phyloP scores from a whole-genome alignment of 306 rosid species.

The Inga laurina region DNA sequence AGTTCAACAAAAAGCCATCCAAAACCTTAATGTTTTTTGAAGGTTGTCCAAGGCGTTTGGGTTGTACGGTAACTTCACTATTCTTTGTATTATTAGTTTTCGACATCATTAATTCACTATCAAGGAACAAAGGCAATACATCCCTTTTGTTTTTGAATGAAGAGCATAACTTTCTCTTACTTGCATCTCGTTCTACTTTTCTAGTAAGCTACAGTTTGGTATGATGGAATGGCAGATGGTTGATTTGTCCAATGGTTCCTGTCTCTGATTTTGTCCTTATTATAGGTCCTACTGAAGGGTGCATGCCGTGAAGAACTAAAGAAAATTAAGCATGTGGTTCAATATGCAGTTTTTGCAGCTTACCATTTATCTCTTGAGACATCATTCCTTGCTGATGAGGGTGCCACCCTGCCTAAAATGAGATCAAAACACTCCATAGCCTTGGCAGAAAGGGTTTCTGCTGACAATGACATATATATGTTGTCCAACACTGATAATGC shows the following conservation, averaged over 20 bases:
- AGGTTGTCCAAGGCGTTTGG: constrained; percentile 78
- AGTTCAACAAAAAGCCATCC: constrained; percentile 53
- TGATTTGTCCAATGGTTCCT: neutral
- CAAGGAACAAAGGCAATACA: constrained; percentile 1
- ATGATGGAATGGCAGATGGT: neutral
- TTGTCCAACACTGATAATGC: constrained; percentile 23
- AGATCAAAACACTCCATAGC: constrained; percentile 36
- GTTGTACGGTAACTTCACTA: constrained; percentile 59
- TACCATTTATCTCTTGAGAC: constrained; percentile 78
- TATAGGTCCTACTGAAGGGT: constrained; percentile 69
- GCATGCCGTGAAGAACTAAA: constrained; percentile 57
- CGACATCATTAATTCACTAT: neutral
- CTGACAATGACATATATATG: constrained; percentile 27
- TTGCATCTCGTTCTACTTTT: neutral
- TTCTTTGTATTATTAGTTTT: neutral
- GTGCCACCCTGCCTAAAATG: constrained; percentile 68
- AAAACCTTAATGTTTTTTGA: constrained; percentile 76
- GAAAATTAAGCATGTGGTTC: constrained; percentile 67
- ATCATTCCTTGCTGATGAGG: constrained; percentile 77
- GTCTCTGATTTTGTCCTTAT: constrained; percentile 32
- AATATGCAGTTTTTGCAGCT: constrained; percentile 72
- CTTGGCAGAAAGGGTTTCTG: constrained; percentile 32
- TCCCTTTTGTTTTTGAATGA: neutral
- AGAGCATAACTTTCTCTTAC: neutral
- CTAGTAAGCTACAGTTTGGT: neutral